A percentile compares a stretch with the other conserved stretches of the same genome.
phyloP scores from a whole-genome alignment of 108 stramenopile genomes.

The Aurantiochytrium sp. region DNA sequence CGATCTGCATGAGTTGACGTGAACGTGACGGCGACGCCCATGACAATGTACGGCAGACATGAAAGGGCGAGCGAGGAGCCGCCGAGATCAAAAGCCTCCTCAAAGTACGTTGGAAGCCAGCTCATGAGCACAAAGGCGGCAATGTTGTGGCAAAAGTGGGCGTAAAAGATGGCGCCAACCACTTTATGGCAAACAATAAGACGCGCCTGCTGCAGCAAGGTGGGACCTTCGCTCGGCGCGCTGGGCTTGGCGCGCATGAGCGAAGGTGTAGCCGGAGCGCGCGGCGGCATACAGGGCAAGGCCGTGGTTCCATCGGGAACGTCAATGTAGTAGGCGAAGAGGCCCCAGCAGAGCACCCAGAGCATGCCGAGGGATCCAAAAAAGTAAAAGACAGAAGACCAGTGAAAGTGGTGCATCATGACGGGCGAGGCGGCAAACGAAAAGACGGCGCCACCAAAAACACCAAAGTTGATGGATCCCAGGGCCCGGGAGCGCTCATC shows the following conservation, averaged over 20 bases:
- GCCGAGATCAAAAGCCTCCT: not conserved
- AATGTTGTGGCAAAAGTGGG: constrained; percentile 16
- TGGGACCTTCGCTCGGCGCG: not conserved
- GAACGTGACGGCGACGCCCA: not conserved
- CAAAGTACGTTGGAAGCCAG: constrained; percentile 9
- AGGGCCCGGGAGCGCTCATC: not conserved
- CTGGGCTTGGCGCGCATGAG: not conserved
- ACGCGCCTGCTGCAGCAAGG: not conserved
- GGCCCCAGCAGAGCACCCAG: not conserved
- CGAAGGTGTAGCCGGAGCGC: not conserved
- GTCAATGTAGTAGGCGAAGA: not conserved
- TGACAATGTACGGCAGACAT: not conserved
- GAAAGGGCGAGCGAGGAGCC: not conserved
- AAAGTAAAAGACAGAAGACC: not conserved
- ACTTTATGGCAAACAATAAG: not conserved
- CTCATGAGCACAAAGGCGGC: not conserved
- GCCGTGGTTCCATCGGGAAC: not conserved
- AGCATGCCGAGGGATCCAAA: not conserved
- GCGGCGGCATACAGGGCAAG: not conserved
- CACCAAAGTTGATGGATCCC: not conserved
- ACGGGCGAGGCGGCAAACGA: not conserved
- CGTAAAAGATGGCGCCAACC: not conserved
- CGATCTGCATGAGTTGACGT: not conserved
- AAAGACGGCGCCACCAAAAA: constrained; percentile 10
- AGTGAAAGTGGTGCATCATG: constrained; percentile 2